Conservation (phyloP, 768 basidiomycete genomes). For the Galerina marginata region DNA sequence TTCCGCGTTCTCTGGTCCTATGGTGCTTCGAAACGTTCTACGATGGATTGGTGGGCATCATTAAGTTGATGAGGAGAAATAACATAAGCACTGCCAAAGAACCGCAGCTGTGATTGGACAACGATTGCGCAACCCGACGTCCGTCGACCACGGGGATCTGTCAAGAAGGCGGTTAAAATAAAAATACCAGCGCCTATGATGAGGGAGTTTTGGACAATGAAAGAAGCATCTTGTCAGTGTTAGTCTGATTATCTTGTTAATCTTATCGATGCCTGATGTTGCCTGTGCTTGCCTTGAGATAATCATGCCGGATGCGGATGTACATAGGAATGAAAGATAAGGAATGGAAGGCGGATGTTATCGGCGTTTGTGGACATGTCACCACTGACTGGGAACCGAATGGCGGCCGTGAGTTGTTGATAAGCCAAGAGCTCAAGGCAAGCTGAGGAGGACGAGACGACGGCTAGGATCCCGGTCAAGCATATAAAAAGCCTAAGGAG, state of each 20-base stretch:
- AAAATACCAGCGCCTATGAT: slow-evolving; percentile 16
- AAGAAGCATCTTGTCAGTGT: slow-evolving; percentile 1
- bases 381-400: background rate
- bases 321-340: slow-evolving; percentile 2
- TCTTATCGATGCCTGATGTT: slow-evolving; percentile 22
- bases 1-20: no score
- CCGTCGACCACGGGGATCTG: slow-evolving; percentile 11
- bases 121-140: background rate
- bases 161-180: slow-evolving; percentile 11
- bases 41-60: no score
- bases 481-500: no score
- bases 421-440: background rate
- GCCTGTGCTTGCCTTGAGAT: slow-evolving; percentile 17
- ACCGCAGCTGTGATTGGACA: background rate
- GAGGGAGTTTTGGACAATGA: background rate
- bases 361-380: slow-evolving; percentile 2
- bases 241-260: slow-evolving; percentile 1
- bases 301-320: slow-evolving; percentile 16
- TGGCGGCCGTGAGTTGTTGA: background rate
- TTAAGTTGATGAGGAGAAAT: no score
- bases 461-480: background rate
- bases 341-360: slow-evolving; percentile 18
- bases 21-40: no score
- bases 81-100: background rate
- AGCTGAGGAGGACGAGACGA: background rate